Percentiles rank a stretch among this genome's conserved stretches.
These are phyloP conservation scores for Fusarium napiforme DNA, from an alignment of 2,329 filamentous ascomycete genomes.

Conservation along the genomic window DNA sequence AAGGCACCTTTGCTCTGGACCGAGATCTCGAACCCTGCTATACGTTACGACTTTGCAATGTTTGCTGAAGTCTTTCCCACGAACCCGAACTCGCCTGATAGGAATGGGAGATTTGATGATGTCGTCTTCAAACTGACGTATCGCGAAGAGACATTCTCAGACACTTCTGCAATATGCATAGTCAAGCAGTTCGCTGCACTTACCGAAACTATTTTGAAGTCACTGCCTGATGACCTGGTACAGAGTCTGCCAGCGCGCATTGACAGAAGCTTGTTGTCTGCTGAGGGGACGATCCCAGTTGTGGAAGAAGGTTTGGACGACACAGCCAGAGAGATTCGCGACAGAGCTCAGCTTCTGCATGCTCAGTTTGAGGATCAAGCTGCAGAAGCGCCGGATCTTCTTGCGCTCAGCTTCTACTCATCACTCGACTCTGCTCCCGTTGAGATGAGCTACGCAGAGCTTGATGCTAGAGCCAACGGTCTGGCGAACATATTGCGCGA, in stretches of 20 bases:
- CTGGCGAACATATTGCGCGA: constrained; percentile 8
- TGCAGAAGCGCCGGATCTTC: not conserved
- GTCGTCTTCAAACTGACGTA: constrained; percentile 24
- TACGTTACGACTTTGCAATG: constrained; percentile 28
- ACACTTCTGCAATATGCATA: not conserved
- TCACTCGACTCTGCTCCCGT: not conserved
- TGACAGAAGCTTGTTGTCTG: not conserved
- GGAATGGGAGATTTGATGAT: constrained; percentile 6
- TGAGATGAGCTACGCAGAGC: constrained; percentile 14
- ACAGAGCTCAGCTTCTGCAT: constrained; percentile 1
- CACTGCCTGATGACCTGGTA: not conserved
- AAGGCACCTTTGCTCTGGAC: not conserved
- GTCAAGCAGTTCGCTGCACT: constrained; percentile 12
- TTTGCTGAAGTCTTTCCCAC: constrained; percentile 24
- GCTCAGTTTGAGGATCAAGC: constrained; percentile 28
- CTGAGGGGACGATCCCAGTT: not conserved
- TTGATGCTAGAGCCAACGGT: constrained; percentile 19
- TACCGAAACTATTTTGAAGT: not conserved
- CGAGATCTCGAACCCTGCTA: constrained; percentile 10
- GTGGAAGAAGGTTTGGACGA: not conserved
- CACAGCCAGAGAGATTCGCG: not conserved
- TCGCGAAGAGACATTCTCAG: constrained; percentile 7
- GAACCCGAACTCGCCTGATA: not conserved
- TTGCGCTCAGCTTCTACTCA: constrained; percentile 14
- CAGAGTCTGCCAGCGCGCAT: constrained; percentile 4